A percentile compares a stretch with the other conserved stretches of the same genome.
Evolutionary conservation across 345 rosid genomes (phyloP).

Genomic region (Populus nigra): DNA sequence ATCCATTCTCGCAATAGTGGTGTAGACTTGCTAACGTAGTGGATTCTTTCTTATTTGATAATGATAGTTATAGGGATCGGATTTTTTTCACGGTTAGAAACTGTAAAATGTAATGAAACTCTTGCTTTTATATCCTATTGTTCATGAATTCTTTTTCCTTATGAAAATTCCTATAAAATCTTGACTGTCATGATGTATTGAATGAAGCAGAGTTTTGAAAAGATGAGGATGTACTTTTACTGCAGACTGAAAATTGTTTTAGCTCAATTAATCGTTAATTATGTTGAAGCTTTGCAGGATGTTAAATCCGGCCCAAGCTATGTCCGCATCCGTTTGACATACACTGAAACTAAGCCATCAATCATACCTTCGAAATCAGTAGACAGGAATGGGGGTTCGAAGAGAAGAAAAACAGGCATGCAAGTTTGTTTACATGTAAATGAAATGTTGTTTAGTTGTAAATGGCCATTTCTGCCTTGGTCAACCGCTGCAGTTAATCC

Average conservation of each 20-base stretch:
- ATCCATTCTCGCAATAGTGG: no score
- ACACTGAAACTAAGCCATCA: slow-evolving; percentile 36
- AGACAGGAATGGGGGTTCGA: slow-evolving; percentile 39
- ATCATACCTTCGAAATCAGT: slow-evolving; percentile 26
- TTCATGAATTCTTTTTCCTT: no score
- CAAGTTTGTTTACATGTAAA: slow-evolving; percentile 1
- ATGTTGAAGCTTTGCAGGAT: slow-evolving; percentile 61
- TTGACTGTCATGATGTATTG: not conserved
- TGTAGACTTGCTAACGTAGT: not conserved
- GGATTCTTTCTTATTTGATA: not conserved
- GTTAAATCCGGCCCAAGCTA: slow-evolving; percentile 55
- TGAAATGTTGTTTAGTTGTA: not conserved
- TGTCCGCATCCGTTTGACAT: slow-evolving; percentile 69
- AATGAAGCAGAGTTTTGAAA: not conserved
- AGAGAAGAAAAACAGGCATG: slow-evolving; percentile 74
- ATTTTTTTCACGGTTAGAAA: not conserved
- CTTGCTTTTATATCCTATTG: not conserved
- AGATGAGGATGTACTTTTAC: not conserved
- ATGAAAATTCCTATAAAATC: not conserved
- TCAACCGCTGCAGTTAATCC: not conserved
- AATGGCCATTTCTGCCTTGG: not conserved
- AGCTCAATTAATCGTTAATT: slow-evolving; percentile 17
- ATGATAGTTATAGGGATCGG: not conserved
- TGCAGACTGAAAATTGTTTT: not conserved
- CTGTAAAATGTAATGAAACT: not conserved